Percentiles rank a stretch among this genome's conserved stretches.
These are phyloP conservation scores for Alternaria sp. DNA, from an alignment of 2,329 filamentous ascomycete genomes.

Conservation along the genomic window DNA sequence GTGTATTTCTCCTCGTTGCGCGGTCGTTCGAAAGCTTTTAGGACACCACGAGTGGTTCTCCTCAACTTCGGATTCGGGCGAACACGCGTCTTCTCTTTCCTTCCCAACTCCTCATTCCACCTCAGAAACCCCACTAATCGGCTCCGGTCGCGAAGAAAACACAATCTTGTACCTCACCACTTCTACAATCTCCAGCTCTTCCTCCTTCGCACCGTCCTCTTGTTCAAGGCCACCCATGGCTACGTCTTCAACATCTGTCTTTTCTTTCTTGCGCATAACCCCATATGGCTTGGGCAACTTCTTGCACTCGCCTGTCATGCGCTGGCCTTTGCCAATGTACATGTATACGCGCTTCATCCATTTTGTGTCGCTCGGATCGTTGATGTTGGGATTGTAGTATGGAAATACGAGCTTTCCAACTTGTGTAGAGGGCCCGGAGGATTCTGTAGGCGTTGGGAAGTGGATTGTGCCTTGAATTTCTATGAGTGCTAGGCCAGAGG, in stretches of 20 bases:
- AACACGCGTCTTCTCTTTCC: neutral
- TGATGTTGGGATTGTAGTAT: slow-evolving; percentile 66
- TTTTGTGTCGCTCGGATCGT: slow-evolving; percentile 63
- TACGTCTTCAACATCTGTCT: slow-evolving; percentile 34
- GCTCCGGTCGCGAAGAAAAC: slow-evolving; percentile 86
- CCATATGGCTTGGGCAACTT: slow-evolving; percentile 82
- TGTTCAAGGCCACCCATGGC: slow-evolving; percentile 34
- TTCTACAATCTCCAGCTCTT: slow-evolving; percentile 82
- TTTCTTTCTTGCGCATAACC: slow-evolving; percentile 67
- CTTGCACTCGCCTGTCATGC: slow-evolving; percentile 89
- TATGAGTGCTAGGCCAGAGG: slow-evolving; percentile 85
- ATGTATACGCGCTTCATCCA: slow-evolving; percentile 94
- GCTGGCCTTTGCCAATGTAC: slow-evolving; percentile 88
- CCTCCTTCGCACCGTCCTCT: slow-evolving; percentile 28
- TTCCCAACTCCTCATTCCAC: slow-evolving; percentile 16
- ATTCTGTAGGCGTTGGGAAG: slow-evolving; percentile 66
- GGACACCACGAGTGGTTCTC: neutral
- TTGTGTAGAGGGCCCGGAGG: slow-evolving; percentile 54
- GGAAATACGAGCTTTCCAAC: slow-evolving; percentile 83
- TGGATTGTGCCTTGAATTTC: slow-evolving; percentile 95
- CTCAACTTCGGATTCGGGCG: neutral
- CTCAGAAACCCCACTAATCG: slow-evolving; percentile 61
- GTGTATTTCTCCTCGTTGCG: neutral
- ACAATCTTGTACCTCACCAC: slow-evolving; percentile 87
- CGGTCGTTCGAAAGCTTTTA: neutral